Conservation (phyloP, 2,329 filamentous ascomycete species). For the Dactylellina haptotyla region DNA sequence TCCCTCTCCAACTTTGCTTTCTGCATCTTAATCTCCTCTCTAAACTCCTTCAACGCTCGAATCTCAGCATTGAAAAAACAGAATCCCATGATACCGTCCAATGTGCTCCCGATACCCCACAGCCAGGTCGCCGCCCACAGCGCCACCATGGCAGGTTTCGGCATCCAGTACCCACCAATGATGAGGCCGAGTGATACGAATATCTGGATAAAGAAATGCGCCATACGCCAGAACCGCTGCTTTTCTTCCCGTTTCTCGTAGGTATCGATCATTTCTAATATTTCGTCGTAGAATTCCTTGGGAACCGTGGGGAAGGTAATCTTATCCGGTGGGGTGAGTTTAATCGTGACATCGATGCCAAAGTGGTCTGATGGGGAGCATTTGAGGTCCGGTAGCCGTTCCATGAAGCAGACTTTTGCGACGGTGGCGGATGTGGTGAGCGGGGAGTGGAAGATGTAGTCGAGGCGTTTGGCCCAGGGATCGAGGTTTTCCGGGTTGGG, state of each 20-base stretch:
- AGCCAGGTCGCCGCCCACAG: conserved; percentile 83
- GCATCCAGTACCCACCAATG: conserved; percentile 80
- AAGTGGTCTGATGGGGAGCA: conserved; percentile 97
- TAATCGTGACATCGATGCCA: conserved; percentile 82
- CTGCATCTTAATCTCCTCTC: conserved; percentile 81
- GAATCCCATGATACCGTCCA: conserved; percentile 86
- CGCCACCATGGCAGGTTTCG: conserved; percentile 80
- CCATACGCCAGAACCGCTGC: conserved; percentile 76
- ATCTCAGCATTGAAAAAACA: conserved; percentile 88
- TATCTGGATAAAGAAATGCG: conserved; percentile 77
- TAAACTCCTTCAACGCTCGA: conserved; percentile 84
- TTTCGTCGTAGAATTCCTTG: conserved; percentile 60
- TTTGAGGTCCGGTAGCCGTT: conserved; percentile 73
- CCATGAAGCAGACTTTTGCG: conserved; percentile 79
- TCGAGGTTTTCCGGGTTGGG: conserved; percentile 75
- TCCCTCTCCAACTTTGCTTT: conserved; percentile 52
- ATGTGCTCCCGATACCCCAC: conserved; percentile 76
- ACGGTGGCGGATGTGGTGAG: conserved; percentile 66
- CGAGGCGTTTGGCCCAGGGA: conserved; percentile 81
- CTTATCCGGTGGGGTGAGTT: conserved; percentile 61
- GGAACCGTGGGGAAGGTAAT: conserved; percentile 50
- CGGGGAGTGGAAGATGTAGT: conserved; percentile 79
- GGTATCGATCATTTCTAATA: conserved; percentile 74
- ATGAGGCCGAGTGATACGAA: conserved; percentile 77
- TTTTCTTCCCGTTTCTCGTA: conserved; percentile 77